Percentiles rank a stretch among this genome's conserved stretches.
Conservation (phyloP, 2,329 filamentous ascomycete genomes). For the Cladosporium sp. region DNA sequence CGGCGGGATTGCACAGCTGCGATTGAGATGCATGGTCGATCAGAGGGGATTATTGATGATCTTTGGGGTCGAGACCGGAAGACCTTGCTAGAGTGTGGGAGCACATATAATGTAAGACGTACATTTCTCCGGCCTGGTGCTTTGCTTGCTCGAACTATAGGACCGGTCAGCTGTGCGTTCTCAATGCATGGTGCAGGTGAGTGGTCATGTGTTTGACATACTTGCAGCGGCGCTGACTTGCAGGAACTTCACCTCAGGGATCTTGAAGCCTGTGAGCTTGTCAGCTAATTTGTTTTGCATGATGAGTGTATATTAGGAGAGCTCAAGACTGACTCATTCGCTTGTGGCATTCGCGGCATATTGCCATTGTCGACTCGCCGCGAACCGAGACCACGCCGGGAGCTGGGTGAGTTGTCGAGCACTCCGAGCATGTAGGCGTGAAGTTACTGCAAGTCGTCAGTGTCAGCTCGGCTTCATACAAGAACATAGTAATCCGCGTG, state of each 20-base stretch:
- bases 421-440: slow-evolving; percentile 73
- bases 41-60: neutral
- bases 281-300: neutral
- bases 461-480: neutral
- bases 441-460: slow-evolving; percentile 59
- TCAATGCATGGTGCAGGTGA: neutral
- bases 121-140: slow-evolving; percentile 20
- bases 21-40: neutral
- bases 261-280: slow-evolving; percentile 59
- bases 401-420: slow-evolving; percentile 65
- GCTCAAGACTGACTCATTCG: slow-evolving; percentile 62
- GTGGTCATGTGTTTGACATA: slow-evolving; percentile 26
- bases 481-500: neutral
- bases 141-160: slow-evolving; percentile 18
- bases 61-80: neutral
- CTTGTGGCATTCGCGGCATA: slow-evolving; percentile 76
- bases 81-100: slow-evolving; percentile 26
- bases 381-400: slow-evolving; percentile 70
- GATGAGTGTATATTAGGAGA: neutral
- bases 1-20: neutral
- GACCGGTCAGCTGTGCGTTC: slow-evolving; percentile 2
- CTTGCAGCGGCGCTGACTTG: slow-evolving; percentile 58
- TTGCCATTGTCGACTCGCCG: slow-evolving; percentile 70
- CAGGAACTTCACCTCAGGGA: slow-evolving; percentile 77
- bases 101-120: slow-evolving; percentile 12